These are phyloP conservation scores for Atkinsonella hypoxylon DNA, from an alignment of 2,329 filamentous ascomycete genomes.

Conservation along the genomic window DNA sequence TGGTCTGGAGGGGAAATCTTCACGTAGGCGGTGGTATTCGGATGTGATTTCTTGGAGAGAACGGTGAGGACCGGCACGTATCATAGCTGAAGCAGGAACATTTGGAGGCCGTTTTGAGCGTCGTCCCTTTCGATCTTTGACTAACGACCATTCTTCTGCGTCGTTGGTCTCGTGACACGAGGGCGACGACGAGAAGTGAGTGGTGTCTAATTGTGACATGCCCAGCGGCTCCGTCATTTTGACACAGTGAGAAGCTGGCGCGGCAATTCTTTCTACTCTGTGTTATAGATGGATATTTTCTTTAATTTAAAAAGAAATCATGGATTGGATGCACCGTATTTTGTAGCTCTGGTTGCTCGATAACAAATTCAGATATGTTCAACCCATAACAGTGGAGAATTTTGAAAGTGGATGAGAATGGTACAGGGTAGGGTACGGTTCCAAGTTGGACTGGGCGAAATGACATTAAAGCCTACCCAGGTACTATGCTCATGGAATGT, in stretches of 20 bases:
- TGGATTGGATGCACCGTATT: not conserved
- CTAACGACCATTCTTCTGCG: slow-evolving; percentile 15
- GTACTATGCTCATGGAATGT: no score
- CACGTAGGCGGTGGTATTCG: slow-evolving; percentile 17
- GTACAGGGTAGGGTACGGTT: not conserved
- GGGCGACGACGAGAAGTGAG: not conserved
- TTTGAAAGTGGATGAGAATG: not conserved
- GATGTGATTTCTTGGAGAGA: slow-evolving; percentile 16
- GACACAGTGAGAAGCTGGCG: not conserved
- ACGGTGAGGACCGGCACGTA: slow-evolving; percentile 7
- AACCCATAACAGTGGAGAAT: not conserved
- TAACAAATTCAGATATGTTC: not conserved
- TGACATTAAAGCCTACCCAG: not conserved
- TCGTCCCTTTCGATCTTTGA: slow-evolving; percentile 11
- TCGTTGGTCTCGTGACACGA: not conserved
- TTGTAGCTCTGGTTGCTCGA: not conserved
- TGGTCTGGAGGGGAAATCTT: slow-evolving; percentile 16
- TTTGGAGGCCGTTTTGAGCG: slow-evolving; percentile 6
- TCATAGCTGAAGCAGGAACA: slow-evolving; percentile 6
- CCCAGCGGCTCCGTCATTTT: not conserved
- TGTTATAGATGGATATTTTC: no score
- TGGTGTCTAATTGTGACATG: not conserved
- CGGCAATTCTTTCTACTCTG: no score
- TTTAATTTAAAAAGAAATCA: no score
- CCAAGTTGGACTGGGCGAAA: not conserved